These are phyloP conservation scores for Gaeumannomyces sp. DNA, from an alignment of 2,329 filamentous ascomycete species.

Conservation along the genomic window DNA sequence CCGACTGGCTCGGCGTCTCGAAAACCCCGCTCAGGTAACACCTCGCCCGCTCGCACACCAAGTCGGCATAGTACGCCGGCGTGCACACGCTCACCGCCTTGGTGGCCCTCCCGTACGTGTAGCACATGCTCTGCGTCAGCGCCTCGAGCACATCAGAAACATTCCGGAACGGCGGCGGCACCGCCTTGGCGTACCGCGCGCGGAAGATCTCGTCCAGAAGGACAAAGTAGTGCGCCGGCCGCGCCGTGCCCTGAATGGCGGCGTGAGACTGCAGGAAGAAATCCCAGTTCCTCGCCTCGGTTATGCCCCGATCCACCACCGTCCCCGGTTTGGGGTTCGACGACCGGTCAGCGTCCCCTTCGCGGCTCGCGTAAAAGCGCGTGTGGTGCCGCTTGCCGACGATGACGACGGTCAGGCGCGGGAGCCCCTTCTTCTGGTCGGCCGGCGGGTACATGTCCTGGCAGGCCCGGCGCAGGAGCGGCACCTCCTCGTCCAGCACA, in stretches of 20 bases:
- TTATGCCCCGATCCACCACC: slow-evolving; percentile 79
- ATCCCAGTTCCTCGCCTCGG: slow-evolving; percentile 69
- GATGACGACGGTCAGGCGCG: slow-evolving; percentile 66
- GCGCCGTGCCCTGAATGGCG: slow-evolving; percentile 61
- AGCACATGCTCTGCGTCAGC: slow-evolving; percentile 73
- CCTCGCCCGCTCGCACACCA: slow-evolving; percentile 72
- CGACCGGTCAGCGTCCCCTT: slow-evolving; percentile 13
- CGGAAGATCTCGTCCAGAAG: slow-evolving; percentile 63
- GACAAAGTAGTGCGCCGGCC: slow-evolving; percentile 78
- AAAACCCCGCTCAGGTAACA: slow-evolving; percentile 63
- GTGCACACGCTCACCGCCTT: slow-evolving; percentile 83
- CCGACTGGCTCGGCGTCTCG: slow-evolving; percentile 26
- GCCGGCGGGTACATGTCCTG: slow-evolving; percentile 41
- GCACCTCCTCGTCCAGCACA: slow-evolving; percentile 64
- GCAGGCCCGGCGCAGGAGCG: slow-evolving; percentile 46
- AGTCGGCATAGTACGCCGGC: slow-evolving; percentile 84
- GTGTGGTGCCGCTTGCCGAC: slow-evolving; percentile 89
- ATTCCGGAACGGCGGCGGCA: slow-evolving; percentile 6
- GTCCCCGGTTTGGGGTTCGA: slow-evolving; percentile 69
- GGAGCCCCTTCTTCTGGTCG: slow-evolving; percentile 37
- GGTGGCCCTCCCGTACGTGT: slow-evolving; percentile 76
- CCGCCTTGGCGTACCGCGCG: too few species aligned
- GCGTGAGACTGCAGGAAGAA: slow-evolving; percentile 81
- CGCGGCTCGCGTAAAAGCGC: slow-evolving; percentile 68
- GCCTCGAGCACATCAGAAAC: slow-evolving; percentile 64